Percentiles rank a stretch among this genome's conserved stretches.
Evolutionary conservation across 2,329 filamentous ascomycete species (phyloP).

Genomic region (Helminthosporium solani): DNA sequence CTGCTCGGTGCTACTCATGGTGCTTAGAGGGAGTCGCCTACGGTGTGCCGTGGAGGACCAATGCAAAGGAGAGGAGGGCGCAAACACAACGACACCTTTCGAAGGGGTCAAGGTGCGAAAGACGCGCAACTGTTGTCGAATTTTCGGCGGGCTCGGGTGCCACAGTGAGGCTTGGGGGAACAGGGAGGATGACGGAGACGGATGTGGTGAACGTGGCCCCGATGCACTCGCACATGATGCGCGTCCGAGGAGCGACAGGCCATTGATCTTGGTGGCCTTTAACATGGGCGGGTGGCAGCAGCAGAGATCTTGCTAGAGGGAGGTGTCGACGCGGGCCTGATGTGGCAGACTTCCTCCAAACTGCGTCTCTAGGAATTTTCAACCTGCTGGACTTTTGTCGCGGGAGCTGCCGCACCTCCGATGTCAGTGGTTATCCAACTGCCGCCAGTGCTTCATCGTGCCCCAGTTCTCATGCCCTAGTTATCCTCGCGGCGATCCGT

Average conservation of each 20-base stretch:
- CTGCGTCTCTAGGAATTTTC: slow-evolving; percentile 12
- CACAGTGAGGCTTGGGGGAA: slow-evolving; percentile 20
- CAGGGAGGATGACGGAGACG: slow-evolving; percentile 17
- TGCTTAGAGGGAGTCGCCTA: slow-evolving; percentile 21
- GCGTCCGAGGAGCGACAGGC: slow-evolving; percentile 36
- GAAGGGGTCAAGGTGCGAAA: slow-evolving; percentile 25
- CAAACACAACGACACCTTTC: slow-evolving; percentile 20
- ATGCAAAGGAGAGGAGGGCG: slow-evolving; percentile 22
- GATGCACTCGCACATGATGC: slow-evolving; percentile 17
- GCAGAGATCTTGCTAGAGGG: slow-evolving; percentile 20
- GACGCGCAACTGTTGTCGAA: slow-evolving; percentile 30
- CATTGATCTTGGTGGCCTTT: slow-evolving; percentile 31
- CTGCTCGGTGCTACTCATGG: slow-evolving; percentile 26
- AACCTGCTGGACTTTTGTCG: slow-evolving; percentile 15
- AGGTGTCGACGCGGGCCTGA: slow-evolving; percentile 11
- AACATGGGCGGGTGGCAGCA: slow-evolving; percentile 26
- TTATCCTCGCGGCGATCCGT: too few species aligned
- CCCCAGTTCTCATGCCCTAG: too few species aligned
- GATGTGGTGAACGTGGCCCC: slow-evolving; percentile 29
- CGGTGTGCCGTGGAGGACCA: slow-evolving; percentile 36
- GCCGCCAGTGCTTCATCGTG: too few species aligned
- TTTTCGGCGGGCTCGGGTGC: slow-evolving; percentile 15
- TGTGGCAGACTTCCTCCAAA: slow-evolving; percentile 8
- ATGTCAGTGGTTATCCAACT: neutral
- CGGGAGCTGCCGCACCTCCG: slow-evolving; percentile 20